Percentiles rank a stretch among this genome's conserved stretches.
Evolutionary conservation across 495 filamentous ascomycete species (phyloP).

Genomic region (Parathielavia hyrcaniae): DNA sequence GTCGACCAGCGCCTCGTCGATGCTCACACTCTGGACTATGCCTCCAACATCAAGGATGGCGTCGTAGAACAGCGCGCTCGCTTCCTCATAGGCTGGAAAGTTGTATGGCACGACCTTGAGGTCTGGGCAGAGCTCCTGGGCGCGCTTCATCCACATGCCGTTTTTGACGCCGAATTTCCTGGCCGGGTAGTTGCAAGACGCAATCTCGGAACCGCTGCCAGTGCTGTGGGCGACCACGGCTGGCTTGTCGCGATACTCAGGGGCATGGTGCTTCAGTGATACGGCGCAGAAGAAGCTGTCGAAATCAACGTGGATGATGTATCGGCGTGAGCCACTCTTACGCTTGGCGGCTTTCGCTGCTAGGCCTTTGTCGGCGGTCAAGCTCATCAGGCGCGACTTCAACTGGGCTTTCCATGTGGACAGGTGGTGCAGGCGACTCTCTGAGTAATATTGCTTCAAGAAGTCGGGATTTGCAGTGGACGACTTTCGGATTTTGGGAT

Average conservation of each 20-base stretch:
- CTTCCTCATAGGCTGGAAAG: constrained; percentile 89
- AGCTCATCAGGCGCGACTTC: constrained; percentile 74
- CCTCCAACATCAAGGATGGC: constrained; percentile 74
- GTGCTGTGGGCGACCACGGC: constrained; percentile 82
- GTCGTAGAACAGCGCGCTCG: constrained; percentile 80
- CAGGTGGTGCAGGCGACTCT: constrained; percentile 88
- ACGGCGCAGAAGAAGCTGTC: constrained; percentile 97
- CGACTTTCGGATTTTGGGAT: constrained; percentile 75
- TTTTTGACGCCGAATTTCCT: constrained; percentile 83
- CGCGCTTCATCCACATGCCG: constrained; percentile 98
- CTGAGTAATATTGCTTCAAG: constrained; percentile 84
- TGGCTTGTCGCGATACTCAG: constrained; percentile 72
- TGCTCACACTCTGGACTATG: constrained; percentile 87
- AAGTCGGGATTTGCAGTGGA: constrained; percentile 88
- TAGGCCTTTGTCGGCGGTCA: constrained; percentile 56
- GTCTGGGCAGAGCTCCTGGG: constrained; percentile 73
- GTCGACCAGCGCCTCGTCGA: constrained; percentile 89
- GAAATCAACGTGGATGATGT: constrained; percentile 93
- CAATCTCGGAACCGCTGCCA: constrained; percentile 85
- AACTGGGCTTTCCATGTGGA: constrained; percentile 94
- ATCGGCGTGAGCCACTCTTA: constrained; percentile 60
- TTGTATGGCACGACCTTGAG: constrained; percentile 87
- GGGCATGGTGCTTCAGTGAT: constrained; percentile 61
- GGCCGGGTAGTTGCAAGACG: constrained; percentile 92
- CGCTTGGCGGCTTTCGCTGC: constrained; percentile 35